A percentile compares a stretch with the other conserved stretches of the same genome.
These are phyloP conservation scores for Stagonosporopsis vannaccii DNA, from an alignment of 2,329 filamentous ascomycete species.

Conservation along the genomic window DNA sequence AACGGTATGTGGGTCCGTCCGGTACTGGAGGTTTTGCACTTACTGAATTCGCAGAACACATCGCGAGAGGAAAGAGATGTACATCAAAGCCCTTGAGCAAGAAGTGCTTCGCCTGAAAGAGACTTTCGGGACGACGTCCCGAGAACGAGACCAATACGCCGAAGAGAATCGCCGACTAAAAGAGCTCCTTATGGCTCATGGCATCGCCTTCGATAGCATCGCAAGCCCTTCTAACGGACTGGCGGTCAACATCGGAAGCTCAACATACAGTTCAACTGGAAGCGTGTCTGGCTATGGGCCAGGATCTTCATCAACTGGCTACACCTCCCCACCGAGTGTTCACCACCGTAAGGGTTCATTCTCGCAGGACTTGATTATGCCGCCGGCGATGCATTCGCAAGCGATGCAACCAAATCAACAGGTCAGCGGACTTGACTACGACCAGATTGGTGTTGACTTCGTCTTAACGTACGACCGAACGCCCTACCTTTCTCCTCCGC, in stretches of 20 bases:
- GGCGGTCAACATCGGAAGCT: conserved; percentile 41
- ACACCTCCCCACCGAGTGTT: conserved; percentile 55
- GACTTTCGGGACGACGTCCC: conserved; percentile 74
- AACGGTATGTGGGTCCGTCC: conserved; percentile 68
- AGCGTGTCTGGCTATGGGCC: conserved; percentile 69
- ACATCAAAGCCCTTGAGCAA: conserved; percentile 92
- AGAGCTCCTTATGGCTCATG: conserved; percentile 65
- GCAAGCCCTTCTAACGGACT: conserved; percentile 47
- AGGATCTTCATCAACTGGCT: conserved; percentile 55
- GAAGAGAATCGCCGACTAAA: conserved; percentile 83
- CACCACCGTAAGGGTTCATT: conserved; percentile 38
- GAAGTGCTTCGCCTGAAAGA: conserved; percentile 91
- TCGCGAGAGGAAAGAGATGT: conserved; percentile 93
- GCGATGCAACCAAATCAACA: conserved; percentile 29
- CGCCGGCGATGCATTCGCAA: conserved; percentile 25
- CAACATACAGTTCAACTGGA: conserved; percentile 57
- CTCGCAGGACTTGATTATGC: conserved; percentile 38
- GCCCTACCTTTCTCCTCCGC: conserved; percentile 61
- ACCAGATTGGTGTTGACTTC: conserved; percentile 87
- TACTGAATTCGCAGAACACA: conserved; percentile 72
- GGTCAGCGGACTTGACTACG: conserved; percentile 68
- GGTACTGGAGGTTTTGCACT: conserved; percentile 11
- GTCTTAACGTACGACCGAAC: conserved; percentile 84
- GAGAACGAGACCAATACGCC: conserved; percentile 76
- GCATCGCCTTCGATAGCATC: conserved; percentile 62